Evolutionary conservation across 2,329 filamentous ascomycete species (phyloP), one percentile per base, ranked within the genome.

Genomic region (Ceratocystiopsis minuta): DNA sequence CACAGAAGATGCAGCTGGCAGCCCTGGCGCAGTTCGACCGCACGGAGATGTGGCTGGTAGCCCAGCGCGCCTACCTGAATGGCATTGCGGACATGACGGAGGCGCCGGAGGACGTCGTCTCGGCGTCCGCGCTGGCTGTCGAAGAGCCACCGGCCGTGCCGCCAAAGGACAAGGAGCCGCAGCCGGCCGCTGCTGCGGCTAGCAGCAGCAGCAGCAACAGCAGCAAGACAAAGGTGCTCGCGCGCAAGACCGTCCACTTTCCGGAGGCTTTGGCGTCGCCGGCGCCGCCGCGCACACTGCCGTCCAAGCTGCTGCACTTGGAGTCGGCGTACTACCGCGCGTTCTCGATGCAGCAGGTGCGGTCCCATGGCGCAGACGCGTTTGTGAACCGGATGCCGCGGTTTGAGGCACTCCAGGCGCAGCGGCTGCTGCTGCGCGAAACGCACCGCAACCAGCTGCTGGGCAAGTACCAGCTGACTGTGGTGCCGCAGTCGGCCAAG

Each of bases 241-340:
- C 37, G 6, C 45, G 46, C 38, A 84, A 88, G 63, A 75, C 72
- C 0, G 83, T 88, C 31, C 79, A 78, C 41, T 88, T 88, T 55
- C 78, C 77, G 2, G 67, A 75, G 46, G 59, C 62, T 42, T 59
- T 65, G 46, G 60, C 59, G 35, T 59, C 57, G 50, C 61, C 55
- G 45, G 31, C 48, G 34, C 57, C 65, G 36, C 67, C 69, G 18
- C 65, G 65, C 51, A 60, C 59, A 33, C 60, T 75, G 16, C 70
- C 70, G 11, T 61, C 68, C 43, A 62, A 68, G 59, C 59, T 77
- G 28, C 44, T 58, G 18, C 66, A 65, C 44, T 65, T 72, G 54
- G 82, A 90, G 53, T 78, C 80, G 4, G 81, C 87, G 6, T 95
- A 94, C 60, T 88, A 86, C 62, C 79, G 82, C 46, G 85, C 85